Base-by-base conservation (phyloP, 2,329 filamentous ascomycete species). In the Fusarium pininemorale region DNA sequence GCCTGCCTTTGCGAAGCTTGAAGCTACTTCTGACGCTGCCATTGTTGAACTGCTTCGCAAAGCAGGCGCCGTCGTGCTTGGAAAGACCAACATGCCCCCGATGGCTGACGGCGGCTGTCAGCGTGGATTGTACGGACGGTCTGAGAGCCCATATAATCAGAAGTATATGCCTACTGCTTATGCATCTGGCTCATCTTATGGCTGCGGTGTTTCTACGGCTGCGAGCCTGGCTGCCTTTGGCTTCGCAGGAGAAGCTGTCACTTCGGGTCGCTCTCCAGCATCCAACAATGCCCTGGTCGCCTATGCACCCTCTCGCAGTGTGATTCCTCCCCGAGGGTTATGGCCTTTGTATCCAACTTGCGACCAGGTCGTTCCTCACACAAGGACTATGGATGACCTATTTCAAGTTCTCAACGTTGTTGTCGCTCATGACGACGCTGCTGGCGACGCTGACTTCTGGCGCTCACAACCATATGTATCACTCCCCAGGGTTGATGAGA, bases 81-180 rank as follows among this genome's bases (percentile, higher is more conserved):
- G 89, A 0, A 84, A 85, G 50, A 90, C 89, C 1, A 91, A 81
- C 6, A 90, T 90, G 85, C 89, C 81, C 1, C 86, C 89, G 0
- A 89, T 90, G 87, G 89, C 88, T 16, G 85, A 86, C 28, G 88
- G 88, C 1, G 89, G 89, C 0, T 89, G 89, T 84, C 88, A 90
- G 66, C 82, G 89, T 13, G 89, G 89, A 0, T 70, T 88, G 1
- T 89, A 89, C 67, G 88, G 89, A 0, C 82, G 88, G 6, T 87
- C 89, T 0, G 88, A 90, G 74, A 87, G 84, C 30, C 88, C 89
- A 0, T 90, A 90, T 73, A 90, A 90, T 57, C 62, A 76, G 0
- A 82, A 85, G 0, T 90, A 87, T 57, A 80, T 89, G 5, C 83
- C 88, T 0, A 87, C 87, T 6, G 88, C 87, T 0, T 90, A 86